Conservation (phyloP, 805 yeast genomes). For the Ogataea philodendri region DNA sequence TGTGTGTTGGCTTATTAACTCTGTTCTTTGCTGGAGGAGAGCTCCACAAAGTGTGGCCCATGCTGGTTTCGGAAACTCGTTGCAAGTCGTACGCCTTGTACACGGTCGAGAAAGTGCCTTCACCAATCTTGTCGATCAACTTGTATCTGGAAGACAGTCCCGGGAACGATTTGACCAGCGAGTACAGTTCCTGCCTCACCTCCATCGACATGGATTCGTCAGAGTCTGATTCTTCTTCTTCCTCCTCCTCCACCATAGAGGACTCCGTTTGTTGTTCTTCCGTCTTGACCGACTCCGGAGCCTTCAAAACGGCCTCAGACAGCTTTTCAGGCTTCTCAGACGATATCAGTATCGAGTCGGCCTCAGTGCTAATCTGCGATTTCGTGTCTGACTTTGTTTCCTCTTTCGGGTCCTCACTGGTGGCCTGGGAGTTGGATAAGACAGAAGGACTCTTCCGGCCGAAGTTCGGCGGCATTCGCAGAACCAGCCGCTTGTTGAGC, state of each 20-base stretch:
- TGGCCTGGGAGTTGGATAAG: constrained; percentile 1
- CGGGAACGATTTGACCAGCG: constrained; percentile 31
- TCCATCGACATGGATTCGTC: constrained; percentile 19
- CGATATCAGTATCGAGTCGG: background rate
- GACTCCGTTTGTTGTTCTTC: constrained; percentile 5
- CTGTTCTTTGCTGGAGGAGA: constrained; percentile 30
- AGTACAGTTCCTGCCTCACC: constrained; percentile 36
- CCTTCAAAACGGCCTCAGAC: too few species aligned
- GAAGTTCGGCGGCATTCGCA: constrained; percentile 22
- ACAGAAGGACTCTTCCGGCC: constrained; percentile 9
- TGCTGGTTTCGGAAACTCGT: constrained; percentile 19
- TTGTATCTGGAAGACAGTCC: constrained; percentile 35
- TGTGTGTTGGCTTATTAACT: constrained; percentile 8
- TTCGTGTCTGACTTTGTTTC: background rate
- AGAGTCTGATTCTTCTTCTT: constrained; percentile 9
- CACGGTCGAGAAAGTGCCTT: constrained; percentile 80
- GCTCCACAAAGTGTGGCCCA: constrained; percentile 29
- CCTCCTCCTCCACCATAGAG: constrained; percentile 4
- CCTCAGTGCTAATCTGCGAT: background rate
- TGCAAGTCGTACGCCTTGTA: constrained; percentile 52
- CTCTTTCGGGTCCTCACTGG: constrained; percentile 5
- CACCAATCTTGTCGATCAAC: constrained; percentile 58
- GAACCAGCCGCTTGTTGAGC: constrained; percentile 17
- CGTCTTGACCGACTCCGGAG: too few species aligned
- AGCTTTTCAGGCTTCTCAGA: too few species aligned